Evolutionary conservation across 352 stramenopile genomes (phyloP), one percentile per base, ranked within the genome.

Genomic region (Phytophthora tubulina): DNA sequence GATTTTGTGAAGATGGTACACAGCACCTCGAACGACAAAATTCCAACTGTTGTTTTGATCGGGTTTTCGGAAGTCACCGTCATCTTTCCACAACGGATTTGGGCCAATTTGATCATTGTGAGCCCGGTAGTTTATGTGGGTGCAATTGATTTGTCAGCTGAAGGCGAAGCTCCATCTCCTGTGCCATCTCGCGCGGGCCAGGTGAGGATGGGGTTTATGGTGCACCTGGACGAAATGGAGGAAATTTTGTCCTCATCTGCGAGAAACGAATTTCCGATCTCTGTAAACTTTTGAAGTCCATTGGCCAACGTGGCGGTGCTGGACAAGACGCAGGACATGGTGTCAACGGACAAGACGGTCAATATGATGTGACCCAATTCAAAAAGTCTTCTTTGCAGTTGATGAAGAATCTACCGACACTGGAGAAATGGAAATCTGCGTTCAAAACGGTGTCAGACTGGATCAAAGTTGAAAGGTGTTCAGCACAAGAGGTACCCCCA

Each of bases 51-150:
- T 9, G 58, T 58, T 38, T 58, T 58, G 27, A 31, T 58, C 4
- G 45, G 46, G 6, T 57, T 58, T 17, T 14, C 14, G 4, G 15
- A 30, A 9, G 11, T 57, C 48, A 50, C 46, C 4, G 4, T 66
- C 35, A 31, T 21, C 54, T 5, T 33, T 21, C 13, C 45, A 33
- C 49, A 50, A 6, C 44, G 17, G 1, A 38, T 66, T 31, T 66
- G 45, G 58, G 45, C 45, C 15, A 50, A 66, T 15, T 10, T 58
- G 14, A 41, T 66, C 10, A 38, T 66, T 58, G 46, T 66, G 3
- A 58, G 58, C 9, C 58, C 45, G 21, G 17, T 30, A n/a, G 58
- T 57, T 14, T 13, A 27, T 27, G 41, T 57, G 4, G 30, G 4
- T 2, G 9, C 6, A 3, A 10, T 42, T 11, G 54, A 66, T 14